Conservation (phyloP, 129 eudicot species). For the Escallonia herrerae region DNA sequence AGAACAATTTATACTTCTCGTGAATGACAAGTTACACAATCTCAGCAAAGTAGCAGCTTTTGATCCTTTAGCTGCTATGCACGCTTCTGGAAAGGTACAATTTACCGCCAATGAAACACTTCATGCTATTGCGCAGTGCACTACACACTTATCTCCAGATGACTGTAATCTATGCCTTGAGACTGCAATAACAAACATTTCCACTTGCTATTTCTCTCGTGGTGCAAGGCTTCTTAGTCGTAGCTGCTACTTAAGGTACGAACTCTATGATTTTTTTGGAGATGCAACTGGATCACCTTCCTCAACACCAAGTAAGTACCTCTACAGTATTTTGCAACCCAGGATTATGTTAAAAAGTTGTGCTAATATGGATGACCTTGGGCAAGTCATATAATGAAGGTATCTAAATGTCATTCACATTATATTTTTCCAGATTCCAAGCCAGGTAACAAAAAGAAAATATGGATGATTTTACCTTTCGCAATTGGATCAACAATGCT, state of each 20-base stretch:
- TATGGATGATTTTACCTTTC: not conserved
- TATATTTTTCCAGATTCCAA: too few relatives aligned
- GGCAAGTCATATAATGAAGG: too few relatives aligned
- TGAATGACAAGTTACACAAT: conserved; percentile 6
- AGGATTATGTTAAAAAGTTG: too few relatives aligned
- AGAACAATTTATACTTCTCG: not conserved
- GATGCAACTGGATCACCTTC: not conserved
- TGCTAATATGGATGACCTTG: too few relatives aligned
- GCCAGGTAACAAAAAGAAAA: not conserved
- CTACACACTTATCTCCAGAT: conserved; percentile 12
- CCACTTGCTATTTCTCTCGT: not conserved
- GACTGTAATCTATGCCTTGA: conserved; percentile 9
- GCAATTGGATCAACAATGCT: conserved; percentile 10
- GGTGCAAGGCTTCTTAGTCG: conserved; percentile 20
- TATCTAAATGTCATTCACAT: too few relatives aligned
- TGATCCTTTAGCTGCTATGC: conserved; percentile 1
- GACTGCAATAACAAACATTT: conserved; percentile 11
- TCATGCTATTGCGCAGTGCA: conserved; percentile 22
- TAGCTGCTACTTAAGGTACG: conserved; percentile 18
- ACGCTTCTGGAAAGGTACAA: not conserved
- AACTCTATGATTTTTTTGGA: not conserved
- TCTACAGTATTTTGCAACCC: too few relatives aligned
- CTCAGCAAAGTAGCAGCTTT: conserved; percentile 8
- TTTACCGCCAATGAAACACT: not conserved
- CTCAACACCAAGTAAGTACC: too few relatives aligned